Evolutionary conservation across 495 filamentous ascomycete genomes (phyloP).

Genomic region (Podospora comata): DNA sequence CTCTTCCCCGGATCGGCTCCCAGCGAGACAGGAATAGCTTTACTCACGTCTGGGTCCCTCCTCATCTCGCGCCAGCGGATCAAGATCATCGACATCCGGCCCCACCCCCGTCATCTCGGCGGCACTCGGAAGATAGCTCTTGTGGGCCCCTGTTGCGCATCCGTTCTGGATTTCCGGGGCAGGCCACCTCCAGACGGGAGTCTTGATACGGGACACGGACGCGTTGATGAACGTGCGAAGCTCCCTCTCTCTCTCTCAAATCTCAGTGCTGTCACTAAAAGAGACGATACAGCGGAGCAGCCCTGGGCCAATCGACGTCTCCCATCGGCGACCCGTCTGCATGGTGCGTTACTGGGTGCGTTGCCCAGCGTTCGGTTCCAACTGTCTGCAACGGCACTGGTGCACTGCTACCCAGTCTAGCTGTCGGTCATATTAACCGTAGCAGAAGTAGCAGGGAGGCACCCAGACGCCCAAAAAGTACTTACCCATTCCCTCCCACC

Average conservation of each 20-base stretch:
- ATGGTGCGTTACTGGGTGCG: constrained; percentile 1
- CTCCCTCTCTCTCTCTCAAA: not conserved
- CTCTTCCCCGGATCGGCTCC: not conserved
- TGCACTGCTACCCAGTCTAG: constrained; percentile 18
- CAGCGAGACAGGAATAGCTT: not conserved
- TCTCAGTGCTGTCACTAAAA: not conserved
- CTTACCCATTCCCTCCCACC: constrained; percentile 21
- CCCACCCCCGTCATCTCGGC: constrained; percentile 1
- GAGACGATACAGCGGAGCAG: not conserved
- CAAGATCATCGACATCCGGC: constrained; percentile 1
- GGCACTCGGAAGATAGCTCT: constrained; percentile 1
- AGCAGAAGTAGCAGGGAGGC: constrained; percentile 19
- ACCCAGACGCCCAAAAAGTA: constrained; percentile 20
- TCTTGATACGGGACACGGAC: constrained; percentile 10
- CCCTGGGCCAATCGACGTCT: constrained; percentile 2
- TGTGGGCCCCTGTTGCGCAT: constrained; percentile 3
- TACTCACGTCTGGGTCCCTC: not conserved
- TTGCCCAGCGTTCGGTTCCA: constrained; percentile 7
- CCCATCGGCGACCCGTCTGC: not conserved
- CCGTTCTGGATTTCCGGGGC: not conserved
- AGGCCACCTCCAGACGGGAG: not conserved
- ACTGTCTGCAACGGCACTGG: constrained; percentile 25
- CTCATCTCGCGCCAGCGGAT: not conserved
- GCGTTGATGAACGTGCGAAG: constrained; percentile 6
- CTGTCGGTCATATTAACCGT: constrained; percentile 29